These are phyloP conservation scores for Venturia nashicola DNA, from an alignment of 2,329 filamentous ascomycete species.

Conservation along the genomic window DNA sequence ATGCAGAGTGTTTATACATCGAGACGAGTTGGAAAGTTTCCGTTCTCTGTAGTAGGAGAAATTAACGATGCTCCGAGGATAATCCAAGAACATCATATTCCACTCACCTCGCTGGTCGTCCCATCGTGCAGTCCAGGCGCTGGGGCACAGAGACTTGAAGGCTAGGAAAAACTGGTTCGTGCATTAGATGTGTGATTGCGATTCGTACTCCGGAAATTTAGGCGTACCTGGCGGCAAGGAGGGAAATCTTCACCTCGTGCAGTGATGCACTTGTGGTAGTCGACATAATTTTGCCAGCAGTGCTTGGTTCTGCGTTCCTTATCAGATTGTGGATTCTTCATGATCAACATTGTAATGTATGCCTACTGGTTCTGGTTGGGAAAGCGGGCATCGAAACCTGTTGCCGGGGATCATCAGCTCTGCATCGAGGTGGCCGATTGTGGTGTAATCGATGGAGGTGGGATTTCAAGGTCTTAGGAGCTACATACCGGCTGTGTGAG, in stretches of 20 bases:
- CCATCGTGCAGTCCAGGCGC: conserved; percentile 87
- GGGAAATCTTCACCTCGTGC: conserved; percentile 98
- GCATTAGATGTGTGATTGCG: not conserved
- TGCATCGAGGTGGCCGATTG: not conserved
- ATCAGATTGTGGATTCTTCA: conserved; percentile 9
- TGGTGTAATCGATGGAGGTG: not conserved
- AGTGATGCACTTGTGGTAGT: conserved; percentile 99
- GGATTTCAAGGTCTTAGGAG: conserved; percentile 7
- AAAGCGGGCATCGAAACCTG: conserved; percentile 98
- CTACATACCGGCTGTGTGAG: conserved; percentile 35
- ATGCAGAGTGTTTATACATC: conserved; percentile 25
- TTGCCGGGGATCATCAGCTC: not conserved
- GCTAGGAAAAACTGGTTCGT: conserved; percentile 74
- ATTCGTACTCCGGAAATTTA: conserved; percentile 11
- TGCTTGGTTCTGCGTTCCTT: conserved; percentile 62
- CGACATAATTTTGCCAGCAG: conserved; percentile 99
- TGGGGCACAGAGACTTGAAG: conserved; percentile 95
- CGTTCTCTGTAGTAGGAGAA: conserved; percentile 30
- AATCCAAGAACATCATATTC: not conserved
- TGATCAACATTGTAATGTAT: not conserved
- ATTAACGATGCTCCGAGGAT: not conserved
- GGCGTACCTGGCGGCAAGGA: conserved; percentile 80
- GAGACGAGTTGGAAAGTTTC: conserved; percentile 42
- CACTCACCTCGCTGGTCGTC: conserved; percentile 87
- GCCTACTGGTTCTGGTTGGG: conserved; percentile 82